Conservation (phyloP, 2,329 filamentous ascomycete genomes). For the Nigrospora oryzae region DNA sequence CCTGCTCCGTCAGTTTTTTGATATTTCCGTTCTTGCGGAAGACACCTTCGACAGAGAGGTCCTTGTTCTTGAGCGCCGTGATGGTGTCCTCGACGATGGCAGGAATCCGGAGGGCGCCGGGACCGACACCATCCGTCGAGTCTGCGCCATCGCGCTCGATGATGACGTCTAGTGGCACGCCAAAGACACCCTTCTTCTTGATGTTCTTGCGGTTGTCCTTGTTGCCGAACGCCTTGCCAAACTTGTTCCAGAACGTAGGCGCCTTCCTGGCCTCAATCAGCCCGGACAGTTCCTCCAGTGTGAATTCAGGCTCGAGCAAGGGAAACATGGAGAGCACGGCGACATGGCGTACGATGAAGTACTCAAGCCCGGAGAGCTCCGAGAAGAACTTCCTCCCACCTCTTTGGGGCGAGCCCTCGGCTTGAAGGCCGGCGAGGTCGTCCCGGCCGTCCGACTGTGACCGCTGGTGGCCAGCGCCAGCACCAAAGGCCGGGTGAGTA, state of each 20-base stretch:
- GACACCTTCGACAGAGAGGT: slow-evolving; percentile 95
- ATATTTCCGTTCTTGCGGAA: slow-evolving; percentile 99
- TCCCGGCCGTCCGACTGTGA: slow-evolving; percentile 48
- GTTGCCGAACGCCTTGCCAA: slow-evolving; percentile 85
- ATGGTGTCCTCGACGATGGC: slow-evolving; percentile 94
- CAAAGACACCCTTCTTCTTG: slow-evolving; percentile 93
- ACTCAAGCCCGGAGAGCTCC: slow-evolving; percentile 88
- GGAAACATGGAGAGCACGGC: slow-evolving; percentile 94
- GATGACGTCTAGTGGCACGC: slow-evolving; percentile 78
- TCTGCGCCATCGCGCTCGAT: slow-evolving; percentile 92
- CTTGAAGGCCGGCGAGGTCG: slow-evolving; percentile 37
- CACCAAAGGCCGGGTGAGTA: slow-evolving; percentile 56
- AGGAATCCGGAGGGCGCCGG: slow-evolving; percentile 81
- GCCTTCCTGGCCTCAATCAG: slow-evolving; percentile 87
- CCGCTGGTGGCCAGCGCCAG: slow-evolving; percentile 48
- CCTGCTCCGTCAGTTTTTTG: slow-evolving; percentile 79
- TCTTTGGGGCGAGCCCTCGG: slow-evolving; percentile 45
- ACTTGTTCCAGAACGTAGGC: slow-evolving; percentile 95
- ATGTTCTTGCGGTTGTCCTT: slow-evolving; percentile 67
- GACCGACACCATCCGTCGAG: slow-evolving; percentile 94
- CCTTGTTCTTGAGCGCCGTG: slow-evolving; percentile 94
- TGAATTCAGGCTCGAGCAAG: slow-evolving; percentile 80
- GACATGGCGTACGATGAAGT: slow-evolving; percentile 93
- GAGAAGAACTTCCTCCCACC: slow-evolving; percentile 82
- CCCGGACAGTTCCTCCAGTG: slow-evolving; percentile 83